Percentiles rank a stretch among this genome's conserved stretches.
Evolutionary conservation across 2,329 filamentous ascomycete species (phyloP).

Genomic region (Fusarium annulatum): DNA sequence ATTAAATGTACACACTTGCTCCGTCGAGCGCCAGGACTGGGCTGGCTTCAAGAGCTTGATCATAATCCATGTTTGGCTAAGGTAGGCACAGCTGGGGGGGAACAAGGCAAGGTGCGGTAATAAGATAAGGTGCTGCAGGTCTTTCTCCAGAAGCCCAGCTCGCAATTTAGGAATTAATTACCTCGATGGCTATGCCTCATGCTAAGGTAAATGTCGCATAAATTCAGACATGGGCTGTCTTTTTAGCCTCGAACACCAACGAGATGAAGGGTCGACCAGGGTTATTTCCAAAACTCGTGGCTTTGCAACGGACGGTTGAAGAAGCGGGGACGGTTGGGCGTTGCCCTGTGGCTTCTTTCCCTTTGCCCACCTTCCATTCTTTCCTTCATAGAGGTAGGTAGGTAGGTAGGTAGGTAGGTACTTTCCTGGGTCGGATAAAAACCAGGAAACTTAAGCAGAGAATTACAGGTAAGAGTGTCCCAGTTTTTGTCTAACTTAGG

Average conservation of each 20-base stretch:
- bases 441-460: not conserved
- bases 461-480: not conserved
- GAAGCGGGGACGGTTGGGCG: conserved; percentile 27
- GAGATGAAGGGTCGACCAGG: conserved; percentile 38
- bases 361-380: not conserved
- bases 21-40: conserved; percentile 17
- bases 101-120: conserved; percentile 16
- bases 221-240: conserved; percentile 19
- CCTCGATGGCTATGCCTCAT: not conserved
- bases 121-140: conserved; percentile 21
- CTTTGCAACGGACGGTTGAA: conserved; percentile 34
- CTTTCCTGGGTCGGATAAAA: not conserved
- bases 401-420: not conserved
- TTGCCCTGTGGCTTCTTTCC: conserved; percentile 22
- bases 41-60: conserved; percentile 25
- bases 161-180: conserved; percentile 5
- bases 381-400: not conserved
- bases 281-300: conserved; percentile 33
- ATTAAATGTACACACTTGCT: conserved; percentile 4
- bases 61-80: conserved; percentile 7
- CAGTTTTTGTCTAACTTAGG: not conserved
- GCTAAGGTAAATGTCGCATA: conserved; percentile 25
- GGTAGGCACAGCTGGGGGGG: not conserved
- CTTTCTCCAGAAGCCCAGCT: conserved; percentile 8
- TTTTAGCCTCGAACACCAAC: conserved; percentile 39